Percentiles rank a stretch among this genome's conserved stretches.
phyloP scores from a whole-genome alignment of 1,139 yeast genomes.

The Taiozyma sp. region DNA sequence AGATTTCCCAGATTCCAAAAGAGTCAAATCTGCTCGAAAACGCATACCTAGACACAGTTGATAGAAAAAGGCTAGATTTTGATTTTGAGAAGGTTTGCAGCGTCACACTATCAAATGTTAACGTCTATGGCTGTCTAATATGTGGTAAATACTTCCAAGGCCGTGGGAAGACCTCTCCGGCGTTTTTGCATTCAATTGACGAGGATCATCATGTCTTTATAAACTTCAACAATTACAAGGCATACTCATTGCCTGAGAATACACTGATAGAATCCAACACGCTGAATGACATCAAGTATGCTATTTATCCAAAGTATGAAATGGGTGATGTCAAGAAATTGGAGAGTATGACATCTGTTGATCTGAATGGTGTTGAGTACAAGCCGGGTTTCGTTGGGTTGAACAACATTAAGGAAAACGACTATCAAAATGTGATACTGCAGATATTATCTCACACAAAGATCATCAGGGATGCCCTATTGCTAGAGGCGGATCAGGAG shows the following conservation, averaged over 20 bases:
- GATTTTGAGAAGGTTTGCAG: constrained; percentile 68
- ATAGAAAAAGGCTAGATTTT: constrained; percentile 56
- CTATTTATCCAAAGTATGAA: constrained; percentile 49
- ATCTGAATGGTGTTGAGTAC: constrained; percentile 43
- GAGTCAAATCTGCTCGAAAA: constrained; percentile 7
- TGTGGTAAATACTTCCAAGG: constrained; percentile 80
- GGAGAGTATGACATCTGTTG: constrained; percentile 22
- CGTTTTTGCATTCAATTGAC: constrained; percentile 62
- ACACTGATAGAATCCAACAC: constrained; percentile 26
- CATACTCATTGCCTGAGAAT: constrained; percentile 58
- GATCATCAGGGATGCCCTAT: constrained; percentile 46
- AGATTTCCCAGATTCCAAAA: not conserved
- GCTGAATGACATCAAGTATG: constrained; percentile 47
- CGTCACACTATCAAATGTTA: constrained; percentile 53
- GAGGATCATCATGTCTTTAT: constrained; percentile 61
- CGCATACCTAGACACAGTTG: constrained; percentile 50
- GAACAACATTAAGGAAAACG: constrained; percentile 46
- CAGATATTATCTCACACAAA: constrained; percentile 53
- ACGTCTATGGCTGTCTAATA: constrained; percentile 66
- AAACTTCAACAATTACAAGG: constrained; percentile 43
- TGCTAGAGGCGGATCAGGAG: constrained; percentile 28
- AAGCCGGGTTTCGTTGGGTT: constrained; percentile 64
- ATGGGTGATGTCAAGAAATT: constrained; percentile 30
- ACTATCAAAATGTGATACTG: constrained; percentile 53
- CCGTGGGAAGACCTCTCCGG: constrained; percentile 55